Evolutionary conservation across 257 asterid genomes (phyloP).

Genomic region (Capsicum pubescens): DNA sequence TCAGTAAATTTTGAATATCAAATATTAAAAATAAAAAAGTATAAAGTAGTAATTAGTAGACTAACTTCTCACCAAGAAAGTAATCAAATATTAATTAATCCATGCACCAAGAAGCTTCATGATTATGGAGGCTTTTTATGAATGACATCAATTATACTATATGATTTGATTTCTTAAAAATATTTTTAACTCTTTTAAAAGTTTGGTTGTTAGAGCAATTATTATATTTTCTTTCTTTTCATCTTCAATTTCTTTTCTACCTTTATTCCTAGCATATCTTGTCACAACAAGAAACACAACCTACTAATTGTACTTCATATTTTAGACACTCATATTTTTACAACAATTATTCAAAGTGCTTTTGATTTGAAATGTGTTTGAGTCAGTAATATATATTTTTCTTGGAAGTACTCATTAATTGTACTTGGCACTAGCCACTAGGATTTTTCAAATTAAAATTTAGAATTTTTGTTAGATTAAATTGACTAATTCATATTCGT

Average conservation of each 20-base stretch:
- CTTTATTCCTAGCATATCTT: background rate
- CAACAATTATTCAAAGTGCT: background rate
- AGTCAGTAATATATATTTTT: background rate
- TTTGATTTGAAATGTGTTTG: background rate
- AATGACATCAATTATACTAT: background rate
- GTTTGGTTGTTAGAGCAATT: constrained; percentile 12
- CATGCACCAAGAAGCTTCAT: background rate
- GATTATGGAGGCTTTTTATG: background rate
- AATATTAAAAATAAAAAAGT: background rate
- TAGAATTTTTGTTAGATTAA: background rate
- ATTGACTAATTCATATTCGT: no score
- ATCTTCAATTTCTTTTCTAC: background rate
- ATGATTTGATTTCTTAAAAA: constrained; percentile 18
- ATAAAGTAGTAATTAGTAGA: background rate
- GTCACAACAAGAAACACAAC: background rate
- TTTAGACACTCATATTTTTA: background rate
- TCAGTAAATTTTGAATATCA: background rate
- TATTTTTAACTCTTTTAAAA: background rate
- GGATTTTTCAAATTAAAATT: background rate
- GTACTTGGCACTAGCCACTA: background rate
- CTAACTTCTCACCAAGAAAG: background rate
- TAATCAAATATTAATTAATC: constrained; percentile 17
- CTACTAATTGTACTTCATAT: constrained; percentile 15
- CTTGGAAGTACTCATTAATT: background rate
- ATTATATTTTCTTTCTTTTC: background rate